A percentile compares a stretch with the other conserved stretches of the same genome.
Conservation (phyloP, 176 grass and related monocot species). For the Ampelocalamus luodianensis region DNA sequence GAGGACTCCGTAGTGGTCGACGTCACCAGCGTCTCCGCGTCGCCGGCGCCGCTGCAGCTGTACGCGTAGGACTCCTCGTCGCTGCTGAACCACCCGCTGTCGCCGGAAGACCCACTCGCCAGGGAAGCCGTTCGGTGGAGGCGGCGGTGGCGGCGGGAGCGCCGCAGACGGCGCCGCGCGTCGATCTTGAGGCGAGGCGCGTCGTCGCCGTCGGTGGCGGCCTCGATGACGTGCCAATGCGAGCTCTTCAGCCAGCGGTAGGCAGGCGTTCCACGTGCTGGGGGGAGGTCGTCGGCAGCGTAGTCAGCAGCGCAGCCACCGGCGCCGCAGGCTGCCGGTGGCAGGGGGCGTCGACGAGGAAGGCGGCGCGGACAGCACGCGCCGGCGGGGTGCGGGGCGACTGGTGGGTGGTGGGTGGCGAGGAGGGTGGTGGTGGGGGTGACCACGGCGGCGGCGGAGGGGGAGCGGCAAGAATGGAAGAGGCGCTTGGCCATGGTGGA, state of each 20-base stretch:
- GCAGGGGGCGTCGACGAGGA: constrained; percentile 15
- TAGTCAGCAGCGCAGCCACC: constrained; percentile 28
- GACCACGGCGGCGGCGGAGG: constrained; percentile 41
- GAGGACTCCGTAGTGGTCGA: constrained; percentile 58
- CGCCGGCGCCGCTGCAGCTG: constrained; percentile 6
- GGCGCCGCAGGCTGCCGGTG: neutral
- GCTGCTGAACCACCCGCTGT: constrained; percentile 91
- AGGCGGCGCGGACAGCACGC: constrained; percentile 37
- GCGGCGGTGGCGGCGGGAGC: constrained; percentile 24
- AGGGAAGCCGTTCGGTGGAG: constrained; percentile 40
- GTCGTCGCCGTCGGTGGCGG: constrained; percentile 41
- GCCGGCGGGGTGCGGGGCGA: neutral
- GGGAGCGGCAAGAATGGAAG: constrained; percentile 65
- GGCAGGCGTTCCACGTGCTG: constrained; percentile 31
- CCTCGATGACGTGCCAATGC: constrained; percentile 80
- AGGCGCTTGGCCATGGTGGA: constrained; percentile 80
- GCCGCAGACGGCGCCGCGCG: constrained; percentile 39
- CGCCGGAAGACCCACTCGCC: constrained; percentile 55
- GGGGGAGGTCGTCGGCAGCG: constrained; percentile 38
- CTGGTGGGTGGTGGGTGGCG: neutral
- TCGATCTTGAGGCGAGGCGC: constrained; percentile 72
- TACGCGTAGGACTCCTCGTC: constrained; percentile 50
- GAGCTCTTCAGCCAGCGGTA: constrained; percentile 84
- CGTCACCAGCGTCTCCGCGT: constrained; percentile 11
- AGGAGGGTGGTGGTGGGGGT: constrained; percentile 36